Evolutionary conservation across 257 asterid species (phyloP), one percentile per base, ranked within the genome.

Genomic region (Coffea eugenioides): DNA sequence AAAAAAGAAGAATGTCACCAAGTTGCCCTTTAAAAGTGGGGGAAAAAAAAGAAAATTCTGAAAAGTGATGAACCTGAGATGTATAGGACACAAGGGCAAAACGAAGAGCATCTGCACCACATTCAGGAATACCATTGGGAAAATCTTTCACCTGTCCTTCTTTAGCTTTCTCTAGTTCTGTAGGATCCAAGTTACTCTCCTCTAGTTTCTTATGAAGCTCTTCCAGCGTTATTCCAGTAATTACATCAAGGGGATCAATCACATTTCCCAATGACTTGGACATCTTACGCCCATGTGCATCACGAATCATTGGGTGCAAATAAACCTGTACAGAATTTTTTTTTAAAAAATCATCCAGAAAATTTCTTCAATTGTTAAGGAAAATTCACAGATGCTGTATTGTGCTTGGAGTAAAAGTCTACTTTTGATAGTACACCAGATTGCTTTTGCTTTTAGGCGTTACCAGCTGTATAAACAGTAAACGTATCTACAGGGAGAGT

Each of bases 251-350:
- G 59, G 98, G 99, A 80, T 95, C 99, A 72, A 93, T 73, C 62
- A 95, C 99, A 90, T 95, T 95, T 69, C 99, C 99, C 73, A 93
- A 82, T n/a, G 99, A 93, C 88, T 95, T 95, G 20, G 99, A 95
- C 99, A 95, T 95, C 88, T 95, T 95, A 80, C 98, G 98, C 61
- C 99, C 99, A 85, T 93, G 99, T 1, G 99, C 97, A 89, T 95
- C 99, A 59, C 99, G 94, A 75, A 95, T 84, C 97, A 95, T 95
- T 61, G 97, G 98, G 81, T 95, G 99, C 90, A 93, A 87, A 82
- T 93, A 95, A 84, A 95, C 97, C 99, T 93, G 86, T 71, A 81
- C 31, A 72, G 45, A 69, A 64, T 71, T 39, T 39, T 39, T 39
- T 39, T 39, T 27, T 1, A 64, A 67, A 45, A 76, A 18, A 18